Conservation (phyloP, 192 early-diverging fungal genomes). For the Backusella tarrabulga region DNA sequence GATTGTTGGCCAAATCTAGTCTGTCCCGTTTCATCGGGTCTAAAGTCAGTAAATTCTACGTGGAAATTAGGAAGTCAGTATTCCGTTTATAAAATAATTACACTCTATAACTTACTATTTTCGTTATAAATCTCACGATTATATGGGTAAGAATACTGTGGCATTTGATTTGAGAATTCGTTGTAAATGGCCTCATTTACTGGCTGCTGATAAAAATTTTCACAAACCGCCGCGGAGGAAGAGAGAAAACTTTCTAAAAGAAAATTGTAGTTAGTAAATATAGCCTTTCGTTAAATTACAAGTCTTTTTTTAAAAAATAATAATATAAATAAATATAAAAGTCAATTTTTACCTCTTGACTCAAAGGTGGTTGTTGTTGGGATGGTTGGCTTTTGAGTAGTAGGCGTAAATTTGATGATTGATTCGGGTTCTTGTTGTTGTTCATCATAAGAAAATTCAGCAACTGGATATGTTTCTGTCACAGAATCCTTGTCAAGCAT, state of each 20-base stretch:
- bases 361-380: not conserved
- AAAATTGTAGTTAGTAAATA: not conserved
- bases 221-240: not conserved
- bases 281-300: not conserved
- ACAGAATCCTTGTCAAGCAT: slow-evolving; percentile 44
- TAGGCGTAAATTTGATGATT: not conserved
- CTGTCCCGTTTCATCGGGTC: not conserved
- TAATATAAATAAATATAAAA: not conserved
- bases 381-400: not conserved
- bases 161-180: not conserved
- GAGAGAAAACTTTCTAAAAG: slow-evolving; percentile 3
- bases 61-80: not conserved
- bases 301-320: not conserved
- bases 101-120: slow-evolving; percentile 10
- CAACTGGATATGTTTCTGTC: slow-evolving; percentile 43
- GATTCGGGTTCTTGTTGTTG: not conserved
- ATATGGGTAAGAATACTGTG: not conserved
- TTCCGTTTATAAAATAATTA: not conserved
- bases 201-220: slow-evolving; percentile 11
- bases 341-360: not conserved
- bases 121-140: not conserved
- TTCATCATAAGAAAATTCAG: slow-evolving; percentile 40
- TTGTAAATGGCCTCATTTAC: not conserved
- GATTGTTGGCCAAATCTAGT: not conserved
- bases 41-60: slow-evolving; percentile 8